phyloP scores from a whole-genome alignment of 352 stramenopile genomes.

The Sclerospora graminicola region DNA sequence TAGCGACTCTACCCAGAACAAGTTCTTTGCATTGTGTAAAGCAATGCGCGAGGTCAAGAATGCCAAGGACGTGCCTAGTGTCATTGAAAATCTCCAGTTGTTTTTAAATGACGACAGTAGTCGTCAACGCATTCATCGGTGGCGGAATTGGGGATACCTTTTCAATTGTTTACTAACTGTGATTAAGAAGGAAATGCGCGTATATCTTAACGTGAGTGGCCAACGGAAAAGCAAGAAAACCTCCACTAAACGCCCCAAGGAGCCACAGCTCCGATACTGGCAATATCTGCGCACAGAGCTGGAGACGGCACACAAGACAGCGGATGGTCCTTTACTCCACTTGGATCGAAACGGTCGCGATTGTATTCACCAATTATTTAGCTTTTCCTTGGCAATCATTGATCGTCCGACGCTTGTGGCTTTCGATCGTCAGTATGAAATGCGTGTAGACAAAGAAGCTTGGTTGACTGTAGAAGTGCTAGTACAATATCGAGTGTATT shows the following conservation, averaged over 20 bases:
- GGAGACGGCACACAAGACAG: conserved; percentile 34
- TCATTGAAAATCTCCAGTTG: conserved; percentile 29
- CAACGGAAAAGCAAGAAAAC: conserved; percentile 21
- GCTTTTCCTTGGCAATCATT: conserved; percentile 42
- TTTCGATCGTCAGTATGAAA: conserved; percentile 20
- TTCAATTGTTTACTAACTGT: conserved; percentile 37
- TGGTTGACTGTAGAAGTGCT: conserved; percentile 54
- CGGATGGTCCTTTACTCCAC: conserved; percentile 44
- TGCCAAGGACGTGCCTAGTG: conserved; percentile 19
- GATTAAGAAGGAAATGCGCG: conserved; percentile 36
- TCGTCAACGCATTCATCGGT: conserved; percentile 56
- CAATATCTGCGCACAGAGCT: conserved; percentile 51
- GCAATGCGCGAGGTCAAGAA: conserved; percentile 35
- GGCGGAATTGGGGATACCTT: conserved; percentile 57
- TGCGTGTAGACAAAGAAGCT: conserved; percentile 52
- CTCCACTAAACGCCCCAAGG: conserved; percentile 19
- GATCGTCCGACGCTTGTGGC: conserved; percentile 19
- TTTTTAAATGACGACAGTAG: conserved; percentile 42
- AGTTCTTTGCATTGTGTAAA: conserved; percentile 33
- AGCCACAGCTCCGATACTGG: conserved; percentile 43
- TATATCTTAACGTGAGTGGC: conserved; percentile 19
- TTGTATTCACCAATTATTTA: conserved; percentile 42
- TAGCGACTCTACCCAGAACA: conserved; percentile 28
- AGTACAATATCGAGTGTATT: conserved; percentile 57
- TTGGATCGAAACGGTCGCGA: conserved; percentile 64